A percentile compares a stretch with the other conserved stretches of the same genome.
These are phyloP conservation scores for Neofusicoccum ribis DNA, from an alignment of 2,329 filamentous ascomycete genomes.

Conservation along the genomic window DNA sequence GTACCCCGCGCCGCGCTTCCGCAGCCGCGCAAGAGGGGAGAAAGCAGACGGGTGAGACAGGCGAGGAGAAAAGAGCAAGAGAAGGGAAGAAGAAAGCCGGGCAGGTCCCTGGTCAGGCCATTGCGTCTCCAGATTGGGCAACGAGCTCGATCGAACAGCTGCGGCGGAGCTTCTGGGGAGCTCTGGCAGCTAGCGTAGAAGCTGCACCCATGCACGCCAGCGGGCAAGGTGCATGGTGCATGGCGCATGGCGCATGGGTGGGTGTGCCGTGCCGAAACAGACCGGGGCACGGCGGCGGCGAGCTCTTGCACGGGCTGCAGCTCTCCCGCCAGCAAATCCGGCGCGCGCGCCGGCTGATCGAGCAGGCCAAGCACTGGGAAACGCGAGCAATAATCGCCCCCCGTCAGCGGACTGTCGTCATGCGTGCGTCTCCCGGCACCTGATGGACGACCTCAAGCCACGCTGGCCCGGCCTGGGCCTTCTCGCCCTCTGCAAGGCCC, in stretches of 20 bases:
- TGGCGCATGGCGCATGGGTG: no score
- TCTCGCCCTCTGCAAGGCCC: background rate
- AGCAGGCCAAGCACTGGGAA: background rate
- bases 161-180: background rate
- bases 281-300: background rate
- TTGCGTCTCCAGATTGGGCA: conserved; percentile 13
- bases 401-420: background rate
- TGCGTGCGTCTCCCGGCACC: background rate
- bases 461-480: background rate
- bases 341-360: background rate
- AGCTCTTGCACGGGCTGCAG: background rate
- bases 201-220: background rate
- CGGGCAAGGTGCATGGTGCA: no score
- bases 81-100: background rate
- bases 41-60: background rate
- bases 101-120: background rate
- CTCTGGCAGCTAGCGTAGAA: background rate
- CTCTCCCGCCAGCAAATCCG: conserved; percentile 11
- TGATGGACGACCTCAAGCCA: background rate
- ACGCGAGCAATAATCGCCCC: background rate
- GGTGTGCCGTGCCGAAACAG: background rate
- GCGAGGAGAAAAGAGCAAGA: background rate
- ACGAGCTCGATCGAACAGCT: conserved; percentile 1
- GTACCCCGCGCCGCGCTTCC: background rate
- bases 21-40: background rate